Percentiles rank a stretch among this genome's conserved stretches.
Evolutionary conservation across 139 green algal species (phyloP).

Genomic region (Picochlorum sp.): DNA sequence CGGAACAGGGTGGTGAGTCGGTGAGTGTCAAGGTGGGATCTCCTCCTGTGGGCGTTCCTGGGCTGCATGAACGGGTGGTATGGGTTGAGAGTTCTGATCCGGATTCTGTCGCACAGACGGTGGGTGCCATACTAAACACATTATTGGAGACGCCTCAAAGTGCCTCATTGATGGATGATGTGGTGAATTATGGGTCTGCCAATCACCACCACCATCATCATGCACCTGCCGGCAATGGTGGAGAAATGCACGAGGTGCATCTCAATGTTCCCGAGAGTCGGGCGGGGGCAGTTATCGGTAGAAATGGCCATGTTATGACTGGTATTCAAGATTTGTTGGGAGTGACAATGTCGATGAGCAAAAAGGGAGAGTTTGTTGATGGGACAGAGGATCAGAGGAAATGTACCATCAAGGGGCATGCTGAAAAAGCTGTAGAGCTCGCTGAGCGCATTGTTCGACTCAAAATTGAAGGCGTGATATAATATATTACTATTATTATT

Average conservation of each 20-base stretch:
- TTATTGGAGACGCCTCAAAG: constrained; percentile 67
- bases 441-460: constrained; percentile 44
- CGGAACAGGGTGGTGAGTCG: constrained; percentile 54
- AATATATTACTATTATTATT: neutral
- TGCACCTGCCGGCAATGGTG: constrained; percentile 6
- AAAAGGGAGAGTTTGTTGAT: constrained; percentile 48
- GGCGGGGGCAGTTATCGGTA: constrained; percentile 70
- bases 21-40: constrained; percentile 57
- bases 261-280: constrained; percentile 43
- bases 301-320: constrained; percentile 50
- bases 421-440: constrained; percentile 35
- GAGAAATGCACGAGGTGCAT: neutral
- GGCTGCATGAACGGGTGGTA: constrained; percentile 55
- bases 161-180: constrained; percentile 28
- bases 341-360: constrained; percentile 51
- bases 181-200: constrained; percentile 17
- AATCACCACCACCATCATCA: constrained; percentile 1
- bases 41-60: constrained; percentile 22
- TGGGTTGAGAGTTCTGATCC: constrained; percentile 53
- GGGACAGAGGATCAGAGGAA: constrained; percentile 47
- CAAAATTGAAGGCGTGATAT: constrained; percentile 1
- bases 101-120: constrained; percentile 64
- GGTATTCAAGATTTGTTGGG: constrained; percentile 60
- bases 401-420: constrained; percentile 41
- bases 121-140: constrained; percentile 64